Conservation (phyloP, 2,329 filamentous ascomycete genomes). For the Dactylonectria macrodidyma region DNA sequence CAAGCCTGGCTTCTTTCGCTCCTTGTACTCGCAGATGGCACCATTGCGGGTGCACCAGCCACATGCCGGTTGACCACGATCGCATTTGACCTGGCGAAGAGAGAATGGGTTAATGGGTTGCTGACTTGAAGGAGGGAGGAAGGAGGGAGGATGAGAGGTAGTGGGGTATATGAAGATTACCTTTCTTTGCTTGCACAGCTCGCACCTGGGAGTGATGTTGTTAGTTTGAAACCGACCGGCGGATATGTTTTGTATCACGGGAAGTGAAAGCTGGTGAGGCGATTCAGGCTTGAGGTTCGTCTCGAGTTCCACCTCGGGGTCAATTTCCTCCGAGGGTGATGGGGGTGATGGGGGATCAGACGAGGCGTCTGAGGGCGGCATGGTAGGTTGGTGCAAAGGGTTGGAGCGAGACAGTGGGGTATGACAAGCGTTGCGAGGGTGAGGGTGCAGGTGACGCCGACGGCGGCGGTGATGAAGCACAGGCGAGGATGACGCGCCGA, state of each 20-base stretch:
- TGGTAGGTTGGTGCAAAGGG: slow-evolving; percentile 26
- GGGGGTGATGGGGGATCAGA: slow-evolving; percentile 34
- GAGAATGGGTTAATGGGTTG: slow-evolving; percentile 27
- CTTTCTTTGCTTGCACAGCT: slow-evolving; percentile 87
- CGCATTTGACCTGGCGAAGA: slow-evolving; percentile 77
- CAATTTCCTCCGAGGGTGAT: slow-evolving; percentile 28
- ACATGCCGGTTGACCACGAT: slow-evolving; percentile 81
- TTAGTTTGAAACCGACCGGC: slow-evolving; percentile 54
- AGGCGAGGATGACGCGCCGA: slow-evolving; percentile 10
- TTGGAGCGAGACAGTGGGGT: slow-evolving; percentile 3
- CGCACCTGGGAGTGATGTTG: slow-evolving; percentile 68
- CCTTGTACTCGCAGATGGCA: slow-evolving; percentile 76
- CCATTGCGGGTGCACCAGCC: slow-evolving; percentile 78
- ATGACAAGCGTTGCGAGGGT: not conserved
- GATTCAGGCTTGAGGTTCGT: slow-evolving; percentile 30
- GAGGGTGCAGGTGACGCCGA: not conserved
- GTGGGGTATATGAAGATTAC: slow-evolving; percentile 56
- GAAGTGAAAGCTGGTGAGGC: slow-evolving; percentile 34
- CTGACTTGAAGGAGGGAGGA: not conserved
- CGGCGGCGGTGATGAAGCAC: slow-evolving; percentile 8
- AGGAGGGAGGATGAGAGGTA: not conserved
- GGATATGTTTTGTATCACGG: slow-evolving; percentile 28
- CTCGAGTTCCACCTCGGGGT: slow-evolving; percentile 27
- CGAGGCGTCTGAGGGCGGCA: slow-evolving; percentile 38
- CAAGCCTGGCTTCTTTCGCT: slow-evolving; percentile 77